Evolutionary conservation across 2,329 filamentous ascomycete genomes (phyloP).

Genomic region (Arthrinium phaeospermum): DNA sequence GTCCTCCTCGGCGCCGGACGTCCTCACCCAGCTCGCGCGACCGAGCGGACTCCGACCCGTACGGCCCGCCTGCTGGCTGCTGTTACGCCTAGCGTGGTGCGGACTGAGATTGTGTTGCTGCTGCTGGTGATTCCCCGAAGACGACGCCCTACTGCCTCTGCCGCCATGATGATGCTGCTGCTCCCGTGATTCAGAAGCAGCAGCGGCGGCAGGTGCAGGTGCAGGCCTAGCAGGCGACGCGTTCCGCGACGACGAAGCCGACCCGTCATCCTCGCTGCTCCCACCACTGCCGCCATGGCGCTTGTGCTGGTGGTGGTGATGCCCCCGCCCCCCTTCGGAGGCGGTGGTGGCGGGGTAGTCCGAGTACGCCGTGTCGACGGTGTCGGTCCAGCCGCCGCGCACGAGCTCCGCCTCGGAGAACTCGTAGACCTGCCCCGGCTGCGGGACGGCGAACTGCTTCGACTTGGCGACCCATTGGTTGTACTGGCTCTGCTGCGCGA

Average conservation of each 20-base stretch:
- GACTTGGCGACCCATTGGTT: slow-evolving; percentile 41
- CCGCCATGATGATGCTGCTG: slow-evolving; percentile 26
- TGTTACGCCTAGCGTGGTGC: not conserved
- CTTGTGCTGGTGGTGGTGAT: slow-evolving; percentile 25
- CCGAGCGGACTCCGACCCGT: slow-evolving; percentile 47
- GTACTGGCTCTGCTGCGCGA: slow-evolving; percentile 65
- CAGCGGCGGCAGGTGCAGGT: not conserved
- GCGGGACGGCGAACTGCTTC: slow-evolving; percentile 42
- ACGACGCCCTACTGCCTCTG: slow-evolving; percentile 23
- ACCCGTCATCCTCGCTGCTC: slow-evolving; percentile 22
- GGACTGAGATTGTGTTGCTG: slow-evolving; percentile 21
- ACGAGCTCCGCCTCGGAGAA: slow-evolving; percentile 51
- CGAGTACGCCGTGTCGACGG: slow-evolving; percentile 39
- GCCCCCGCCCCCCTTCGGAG: not conserved
- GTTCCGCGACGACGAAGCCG: slow-evolving; percentile 18
- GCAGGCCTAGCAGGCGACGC: slow-evolving; percentile 9
- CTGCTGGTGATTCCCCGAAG: slow-evolving; percentile 23
- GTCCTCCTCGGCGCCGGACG: slow-evolving; percentile 24
- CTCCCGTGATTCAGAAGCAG: slow-evolving; percentile 21
- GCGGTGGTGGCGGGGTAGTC: slow-evolving; percentile 21
- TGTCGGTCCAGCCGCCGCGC: slow-evolving; percentile 49
- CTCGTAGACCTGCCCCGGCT: slow-evolving; percentile 55
- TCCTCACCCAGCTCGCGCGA: slow-evolving; percentile 41
- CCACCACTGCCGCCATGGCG: slow-evolving; percentile 29
- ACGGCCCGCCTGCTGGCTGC: slow-evolving; percentile 24